Conservation (phyloP, 441 rosid genomes). For the Syzygium syzygioides region DNA sequence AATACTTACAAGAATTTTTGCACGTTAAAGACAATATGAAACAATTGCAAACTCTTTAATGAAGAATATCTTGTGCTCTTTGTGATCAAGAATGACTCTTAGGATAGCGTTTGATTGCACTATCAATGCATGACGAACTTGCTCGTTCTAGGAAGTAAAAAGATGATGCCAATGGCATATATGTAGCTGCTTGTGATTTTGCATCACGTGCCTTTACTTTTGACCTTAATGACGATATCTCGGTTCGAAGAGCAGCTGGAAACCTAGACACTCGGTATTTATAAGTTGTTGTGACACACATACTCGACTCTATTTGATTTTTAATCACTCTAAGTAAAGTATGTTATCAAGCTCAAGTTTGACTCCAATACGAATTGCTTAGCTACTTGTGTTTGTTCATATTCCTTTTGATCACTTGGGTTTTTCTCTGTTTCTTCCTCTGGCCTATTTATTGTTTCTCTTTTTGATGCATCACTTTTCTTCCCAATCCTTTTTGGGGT, state of each 20-base stretch:
- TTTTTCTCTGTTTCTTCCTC: not conserved
- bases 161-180: not conserved
- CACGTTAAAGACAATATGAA: not conserved
- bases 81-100: too few species aligned
- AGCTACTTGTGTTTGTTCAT: not conserved
- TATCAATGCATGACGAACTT: not conserved
- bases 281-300: not conserved
- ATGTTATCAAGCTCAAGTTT: not conserved
- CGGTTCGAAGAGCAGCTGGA: not conserved
- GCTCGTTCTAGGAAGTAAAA: not conserved
- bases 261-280: not conserved
- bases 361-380: not conserved
- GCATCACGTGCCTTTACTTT: not conserved
- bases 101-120: too few species aligned
- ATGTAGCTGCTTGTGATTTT: not conserved
- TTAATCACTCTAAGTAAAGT: not conserved
- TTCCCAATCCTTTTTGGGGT: not conserved
- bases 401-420: not conserved
- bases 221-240: not conserved
- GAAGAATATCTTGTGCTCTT: not conserved
- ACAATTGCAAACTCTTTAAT: too few species aligned
- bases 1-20: not conserved
- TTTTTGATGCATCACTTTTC: not conserved
- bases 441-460: not conserved
- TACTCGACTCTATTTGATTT: not conserved